Evolutionary conservation across 768 basidiomycete genomes (phyloP).

Genomic region (Thelephora ganbajun): DNA sequence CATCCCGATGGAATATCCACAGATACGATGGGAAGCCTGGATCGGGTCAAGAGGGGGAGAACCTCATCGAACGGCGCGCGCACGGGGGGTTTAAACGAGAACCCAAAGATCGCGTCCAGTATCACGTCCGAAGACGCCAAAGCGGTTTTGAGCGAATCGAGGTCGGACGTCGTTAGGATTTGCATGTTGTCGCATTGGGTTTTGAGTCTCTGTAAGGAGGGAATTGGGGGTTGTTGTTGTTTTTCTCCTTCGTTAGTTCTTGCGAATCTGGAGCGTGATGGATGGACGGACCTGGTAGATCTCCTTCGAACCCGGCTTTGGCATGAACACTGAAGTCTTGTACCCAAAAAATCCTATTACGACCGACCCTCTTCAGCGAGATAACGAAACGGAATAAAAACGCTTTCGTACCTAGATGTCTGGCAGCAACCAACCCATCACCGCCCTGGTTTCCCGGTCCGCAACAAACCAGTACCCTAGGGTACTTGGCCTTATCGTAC

Average conservation of each 20-base stretch:
- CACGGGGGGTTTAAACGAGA: conserved; percentile 88
- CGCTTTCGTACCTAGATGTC: conserved; percentile 62
- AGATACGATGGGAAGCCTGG: conserved; percentile 72
- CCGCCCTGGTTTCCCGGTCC: conserved; percentile 98
- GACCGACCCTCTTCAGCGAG: neutral
- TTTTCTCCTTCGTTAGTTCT: neutral
- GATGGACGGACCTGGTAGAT: conserved; percentile 56
- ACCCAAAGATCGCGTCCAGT: conserved; percentile 94
- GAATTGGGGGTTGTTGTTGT: neutral
- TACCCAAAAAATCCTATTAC: conserved; percentile 81
- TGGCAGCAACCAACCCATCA: conserved; percentile 91
- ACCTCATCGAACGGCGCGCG: conserved; percentile 77
- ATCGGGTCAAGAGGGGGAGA: conserved; percentile 48
- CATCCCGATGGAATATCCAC: conserved; percentile 97
- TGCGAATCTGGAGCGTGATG: neutral
- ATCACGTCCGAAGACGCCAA: conserved; percentile 62
- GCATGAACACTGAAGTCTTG: conserved; percentile 79
- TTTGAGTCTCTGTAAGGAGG: conserved; percentile 44
- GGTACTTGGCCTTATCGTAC: conserved; percentile 54
- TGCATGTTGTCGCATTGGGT: conserved; percentile 82
- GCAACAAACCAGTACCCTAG: conserved; percentile 83
- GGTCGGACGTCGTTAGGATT: conserved; percentile 48
- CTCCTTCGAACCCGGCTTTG: conserved; percentile 92
- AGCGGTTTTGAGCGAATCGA: conserved; percentile 31
- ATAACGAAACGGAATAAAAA: neutral